phyloP scores from a whole-genome alignment of 441 rosid genomes.

The Francoa sonchifolia region DNA sequence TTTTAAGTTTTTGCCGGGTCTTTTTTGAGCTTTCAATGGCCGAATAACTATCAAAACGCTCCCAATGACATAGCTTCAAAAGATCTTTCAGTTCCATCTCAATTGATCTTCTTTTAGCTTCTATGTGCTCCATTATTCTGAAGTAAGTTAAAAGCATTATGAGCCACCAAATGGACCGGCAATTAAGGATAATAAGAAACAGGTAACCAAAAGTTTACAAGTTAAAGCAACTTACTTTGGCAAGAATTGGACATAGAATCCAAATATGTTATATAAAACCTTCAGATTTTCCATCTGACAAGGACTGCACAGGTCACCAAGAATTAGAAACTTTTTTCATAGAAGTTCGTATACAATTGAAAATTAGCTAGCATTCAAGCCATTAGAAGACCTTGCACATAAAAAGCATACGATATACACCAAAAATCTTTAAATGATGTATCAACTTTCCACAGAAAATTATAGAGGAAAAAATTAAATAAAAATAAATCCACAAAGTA shows the following conservation, averaged over 20 bases:
- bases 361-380: too few species aligned
- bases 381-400: too few species aligned
- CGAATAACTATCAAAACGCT: constrained; percentile 44
- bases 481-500: not conserved
- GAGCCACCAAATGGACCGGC: constrained; percentile 11
- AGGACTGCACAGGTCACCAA: constrained; percentile 31
- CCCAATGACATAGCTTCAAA: constrained; percentile 74
- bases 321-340: too few species aligned
- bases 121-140: constrained; percentile 65
- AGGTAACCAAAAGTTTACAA: not conserved
- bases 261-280: constrained; percentile 76
- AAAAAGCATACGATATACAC: too few species aligned
- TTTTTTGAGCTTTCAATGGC: constrained; percentile 48
- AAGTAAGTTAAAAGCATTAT: constrained; percentile 14
- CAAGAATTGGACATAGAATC: constrained; percentile 77
- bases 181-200: constrained; percentile 8
- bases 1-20: constrained; percentile 67
- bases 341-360: too few species aligned
- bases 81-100: constrained; percentile 59
- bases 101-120: constrained; percentile 36
- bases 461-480: constrained; percentile 1
- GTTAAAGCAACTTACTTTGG: constrained; percentile 48
- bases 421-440: too few species aligned
- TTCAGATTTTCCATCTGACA: constrained; percentile 44
- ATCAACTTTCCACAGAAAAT: constrained; percentile 1